Percentiles rank a stretch among this genome's conserved stretches.
phyloP scores from a whole-genome alignment of 306 rosid genomes.

The Vicia faba region DNA sequence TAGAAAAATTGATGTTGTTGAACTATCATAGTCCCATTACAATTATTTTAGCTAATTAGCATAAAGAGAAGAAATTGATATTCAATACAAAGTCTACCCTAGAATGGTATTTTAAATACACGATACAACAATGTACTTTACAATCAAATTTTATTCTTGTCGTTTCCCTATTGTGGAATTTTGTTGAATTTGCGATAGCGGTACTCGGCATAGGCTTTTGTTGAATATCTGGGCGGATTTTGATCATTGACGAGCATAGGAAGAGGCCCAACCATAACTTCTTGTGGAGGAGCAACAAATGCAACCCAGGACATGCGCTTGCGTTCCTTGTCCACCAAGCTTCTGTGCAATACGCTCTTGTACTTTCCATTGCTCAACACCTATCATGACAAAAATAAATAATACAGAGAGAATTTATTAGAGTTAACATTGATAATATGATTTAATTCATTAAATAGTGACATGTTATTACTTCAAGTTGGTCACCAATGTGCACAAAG shows the following conservation, averaged over 20 bases:
- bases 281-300: slow-evolving; percentile 56
- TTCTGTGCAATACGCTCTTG: slow-evolving; percentile 64
- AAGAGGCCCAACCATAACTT: slow-evolving; percentile 56
- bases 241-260: slow-evolving; percentile 43
- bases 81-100: background rate
- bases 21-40: background rate
- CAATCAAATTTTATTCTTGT: background rate
- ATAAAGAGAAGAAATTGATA: background rate
- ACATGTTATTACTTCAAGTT: too few species aligned
- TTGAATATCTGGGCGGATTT: slow-evolving; percentile 57
- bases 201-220: slow-evolving; percentile 63
- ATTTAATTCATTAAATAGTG: too few species aligned
- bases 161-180: slow-evolving; percentile 47
- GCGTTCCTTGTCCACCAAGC: slow-evolving; percentile 65
- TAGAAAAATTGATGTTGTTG: too few species aligned
- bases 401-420: too few species aligned
- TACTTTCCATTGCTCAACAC: slow-evolving; percentile 69
- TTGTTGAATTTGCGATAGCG: slow-evolving; percentile 67
- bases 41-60: background rate
- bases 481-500: slow-evolving; percentile 66
- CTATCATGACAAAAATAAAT: too few species aligned
- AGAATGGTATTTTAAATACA: background rate
- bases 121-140: background rate
- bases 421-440: too few species aligned
- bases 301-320: slow-evolving; percentile 74